These are phyloP conservation scores for Colletotrichum euphorbiae DNA, from an alignment of 2,329 filamentous ascomycete genomes.

Conservation along the genomic window DNA sequence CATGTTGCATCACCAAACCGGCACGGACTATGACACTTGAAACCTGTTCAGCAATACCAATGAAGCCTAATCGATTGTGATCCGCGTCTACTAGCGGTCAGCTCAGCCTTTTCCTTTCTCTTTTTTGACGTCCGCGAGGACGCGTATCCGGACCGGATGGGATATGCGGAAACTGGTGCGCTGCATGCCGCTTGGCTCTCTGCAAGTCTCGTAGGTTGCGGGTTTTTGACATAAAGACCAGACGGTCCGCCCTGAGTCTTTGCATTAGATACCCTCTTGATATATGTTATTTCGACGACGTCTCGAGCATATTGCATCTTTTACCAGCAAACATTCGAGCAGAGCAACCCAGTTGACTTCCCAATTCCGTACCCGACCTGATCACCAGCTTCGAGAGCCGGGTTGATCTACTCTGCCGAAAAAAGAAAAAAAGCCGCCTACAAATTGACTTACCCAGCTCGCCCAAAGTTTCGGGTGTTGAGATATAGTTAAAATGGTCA, in stretches of 20 bases:
- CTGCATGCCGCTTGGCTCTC: slow-evolving; percentile 2
- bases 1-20: slow-evolving; percentile 30
- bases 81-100: neutral
- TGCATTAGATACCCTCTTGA: neutral
- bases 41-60: slow-evolving; percentile 32
- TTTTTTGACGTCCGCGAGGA: neutral
- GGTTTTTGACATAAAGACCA: slow-evolving; percentile 20
- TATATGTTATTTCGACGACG: neutral
- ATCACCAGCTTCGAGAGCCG: neutral
- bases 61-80: neutral
- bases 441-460: neutral
- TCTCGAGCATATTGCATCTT: neutral
- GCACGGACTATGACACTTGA: slow-evolving; percentile 36
- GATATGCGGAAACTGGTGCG: neutral
- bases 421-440: no score
- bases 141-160: slow-evolving; percentile 18
- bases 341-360: neutral
- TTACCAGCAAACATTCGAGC: neutral
- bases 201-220: slow-evolving; percentile 9
- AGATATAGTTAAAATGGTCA: slow-evolving; percentile 52
- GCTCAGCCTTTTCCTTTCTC: neutral
- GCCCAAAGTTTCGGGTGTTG: neutral
- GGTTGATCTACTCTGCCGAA: no score
- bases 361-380: neutral
- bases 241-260: neutral